Base-by-base conservation (phyloP, 2,329 filamentous ascomycete species). In the Arthrinium phaeospermum region DNA sequence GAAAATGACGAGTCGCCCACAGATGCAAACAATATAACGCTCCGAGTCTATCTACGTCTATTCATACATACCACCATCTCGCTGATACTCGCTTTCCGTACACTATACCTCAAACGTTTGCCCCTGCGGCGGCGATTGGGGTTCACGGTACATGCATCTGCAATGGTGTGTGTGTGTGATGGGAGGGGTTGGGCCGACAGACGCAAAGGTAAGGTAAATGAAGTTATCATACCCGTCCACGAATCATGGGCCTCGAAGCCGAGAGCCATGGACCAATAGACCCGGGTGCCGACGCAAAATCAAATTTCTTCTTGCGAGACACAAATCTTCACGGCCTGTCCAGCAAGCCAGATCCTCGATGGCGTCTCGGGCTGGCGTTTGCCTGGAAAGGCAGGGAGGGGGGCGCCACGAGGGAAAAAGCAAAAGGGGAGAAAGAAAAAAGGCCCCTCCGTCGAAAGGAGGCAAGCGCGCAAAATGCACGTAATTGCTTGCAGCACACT, bases 141-240 rank as follows among this genome's bases (percentile, higher is more conserved):
- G 27, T 34, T 34, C 30, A 61, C 53, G 53, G 53, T 61, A 37
- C 53, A 34, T 61, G 34, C 53, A 22, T n/a, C 22, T 57, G 5
- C 27, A 22, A 13, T 41, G 37, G 22, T 61, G 22, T 61, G 22
- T 61, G 22, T 61, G 34, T 64, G 51, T 34, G 10, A 57, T 41
- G 57, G 57, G 16, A 64, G 30, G 34, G 49, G 49, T 24, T n/a
- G 57, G 34, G 34, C 57, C 37, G 57, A 49, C 19, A 41, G 57
- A 64, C 57, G 57, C 57, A 64, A 41, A 34, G 57, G 57, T 34
- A 64, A 41, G 57, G 57, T 64, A 64, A 64, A 64, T 64, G 57
- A 64, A 41, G 57, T 41, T 41, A 41, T 64, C 13, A 41, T 41
- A 41, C 24, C 19, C 12, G 19, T 24, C 57, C 30, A 64, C 34